These are phyloP conservation scores for Austroboletus novae-zelandiae DNA, from an alignment of 1,284 basidiomycete genomes.

Conservation along the genomic window DNA sequence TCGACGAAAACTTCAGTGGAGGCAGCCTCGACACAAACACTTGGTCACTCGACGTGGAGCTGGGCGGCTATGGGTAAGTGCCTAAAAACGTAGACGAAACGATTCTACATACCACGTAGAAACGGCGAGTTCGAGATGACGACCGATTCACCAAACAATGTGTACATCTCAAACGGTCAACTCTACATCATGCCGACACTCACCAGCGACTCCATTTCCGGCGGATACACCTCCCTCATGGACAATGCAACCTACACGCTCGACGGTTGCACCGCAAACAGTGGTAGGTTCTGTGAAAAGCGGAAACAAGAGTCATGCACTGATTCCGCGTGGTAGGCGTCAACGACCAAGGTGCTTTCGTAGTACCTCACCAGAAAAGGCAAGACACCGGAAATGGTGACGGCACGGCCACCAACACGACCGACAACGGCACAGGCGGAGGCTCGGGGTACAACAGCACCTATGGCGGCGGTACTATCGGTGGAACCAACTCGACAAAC, in stretches of 20 bases:
- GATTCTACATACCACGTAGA: slow-evolving; percentile 31
- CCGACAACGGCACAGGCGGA: not conserved
- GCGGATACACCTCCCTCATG: slow-evolving; percentile 55
- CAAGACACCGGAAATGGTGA: slow-evolving; percentile 18
- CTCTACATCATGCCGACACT: slow-evolving; percentile 83
- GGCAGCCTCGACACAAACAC: slow-evolving; percentile 45
- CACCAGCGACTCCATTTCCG: slow-evolving; percentile 55
- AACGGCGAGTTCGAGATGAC: slow-evolving; percentile 84
- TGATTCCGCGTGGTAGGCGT: slow-evolving; percentile 7
- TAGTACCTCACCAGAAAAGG: slow-evolving; percentile 22
- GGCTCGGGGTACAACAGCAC: not conserved
- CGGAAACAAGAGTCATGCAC: not conserved
- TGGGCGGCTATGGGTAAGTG: slow-evolving; percentile 71
- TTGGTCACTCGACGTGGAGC: slow-evolving; percentile 68
- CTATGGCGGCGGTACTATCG: slow-evolving; percentile 1
- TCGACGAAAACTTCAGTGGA: slow-evolving; percentile 67
- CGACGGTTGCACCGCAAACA: slow-evolving; percentile 57
- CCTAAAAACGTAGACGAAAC: not conserved
- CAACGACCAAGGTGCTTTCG: slow-evolving; percentile 18
- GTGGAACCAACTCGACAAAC: slow-evolving; percentile 27
- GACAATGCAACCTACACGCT: slow-evolving; percentile 67
- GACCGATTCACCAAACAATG: slow-evolving; percentile 62
- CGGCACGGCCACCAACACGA: not conserved
- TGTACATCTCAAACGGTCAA: slow-evolving; percentile 63
- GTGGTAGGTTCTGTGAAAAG: slow-evolving; percentile 10